phyloP scores from a whole-genome alignment of 805 yeast species.

The Clavispora phyllophila region DNA sequence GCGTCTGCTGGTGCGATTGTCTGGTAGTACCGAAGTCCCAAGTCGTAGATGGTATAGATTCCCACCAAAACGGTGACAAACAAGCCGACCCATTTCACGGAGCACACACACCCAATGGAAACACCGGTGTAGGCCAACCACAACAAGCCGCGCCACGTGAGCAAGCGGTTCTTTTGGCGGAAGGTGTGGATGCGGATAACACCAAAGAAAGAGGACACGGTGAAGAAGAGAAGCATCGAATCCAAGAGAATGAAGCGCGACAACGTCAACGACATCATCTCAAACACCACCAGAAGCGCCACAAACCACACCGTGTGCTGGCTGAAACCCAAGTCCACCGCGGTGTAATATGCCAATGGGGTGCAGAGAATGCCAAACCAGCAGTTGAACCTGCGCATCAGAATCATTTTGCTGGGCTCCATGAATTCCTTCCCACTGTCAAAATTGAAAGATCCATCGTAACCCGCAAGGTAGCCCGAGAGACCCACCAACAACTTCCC shows the following conservation, averaged over 20 bases:
- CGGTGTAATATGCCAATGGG: slow-evolving; percentile 59
- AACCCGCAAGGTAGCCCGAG: slow-evolving; percentile 84
- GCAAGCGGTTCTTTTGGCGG: slow-evolving; percentile 32
- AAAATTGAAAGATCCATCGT: slow-evolving; percentile 71
- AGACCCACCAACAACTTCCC: slow-evolving; percentile 91
- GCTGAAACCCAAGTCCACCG: slow-evolving; percentile 23
- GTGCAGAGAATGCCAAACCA: slow-evolving; percentile 60
- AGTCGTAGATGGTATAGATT: slow-evolving; percentile 50
- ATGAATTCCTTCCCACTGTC: slow-evolving; percentile 65
- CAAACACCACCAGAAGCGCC: slow-evolving; percentile 59
- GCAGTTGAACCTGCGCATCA: slow-evolving; percentile 72
- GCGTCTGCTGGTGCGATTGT: slow-evolving; percentile 5
- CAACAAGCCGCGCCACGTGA: slow-evolving; percentile 36
- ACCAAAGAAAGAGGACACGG: slow-evolving; percentile 42
- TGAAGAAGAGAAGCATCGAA: slow-evolving; percentile 71
- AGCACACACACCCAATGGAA: slow-evolving; percentile 76
- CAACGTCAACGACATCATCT: slow-evolving; percentile 62
- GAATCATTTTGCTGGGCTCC: slow-evolving; percentile 50
- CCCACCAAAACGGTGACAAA: slow-evolving; percentile 62
- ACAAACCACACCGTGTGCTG: slow-evolving; percentile 50
- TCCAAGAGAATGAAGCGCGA: slow-evolving; percentile 74
- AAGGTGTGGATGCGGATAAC: slow-evolving; percentile 45
- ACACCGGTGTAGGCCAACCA: slow-evolving; percentile 64
- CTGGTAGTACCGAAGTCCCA: slow-evolving; percentile 42
- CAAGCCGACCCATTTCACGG: slow-evolving; percentile 83